Evolutionary conservation across 1,284 basidiomycete species (phyloP).

Genomic region (Naganishia liquefaciens): DNA sequence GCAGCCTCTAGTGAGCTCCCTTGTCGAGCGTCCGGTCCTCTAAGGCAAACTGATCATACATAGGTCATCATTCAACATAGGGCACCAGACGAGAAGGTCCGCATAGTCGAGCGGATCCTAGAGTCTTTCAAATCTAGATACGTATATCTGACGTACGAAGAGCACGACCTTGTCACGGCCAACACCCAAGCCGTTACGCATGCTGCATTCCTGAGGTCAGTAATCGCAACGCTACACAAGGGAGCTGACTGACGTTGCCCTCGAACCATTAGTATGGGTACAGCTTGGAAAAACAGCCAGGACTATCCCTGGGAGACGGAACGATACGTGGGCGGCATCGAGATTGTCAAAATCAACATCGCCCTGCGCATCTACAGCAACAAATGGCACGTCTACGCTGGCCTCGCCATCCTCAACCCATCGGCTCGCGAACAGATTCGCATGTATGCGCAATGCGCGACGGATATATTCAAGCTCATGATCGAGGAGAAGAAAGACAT

Average conservation of each 20-base stretch:
- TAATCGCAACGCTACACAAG: conserved; percentile 14
- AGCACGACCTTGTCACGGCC: conserved; percentile 93
- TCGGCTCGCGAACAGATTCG: conserved; percentile 86
- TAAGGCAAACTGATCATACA: conserved; percentile 10
- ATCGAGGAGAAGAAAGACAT: conserved; percentile 70
- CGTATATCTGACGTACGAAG: conserved; percentile 91
- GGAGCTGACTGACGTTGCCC: no score
- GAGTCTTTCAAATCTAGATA: conserved; percentile 79
- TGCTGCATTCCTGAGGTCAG: conserved; percentile 89
- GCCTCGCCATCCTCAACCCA: conserved; percentile 93
- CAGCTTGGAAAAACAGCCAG: conserved; percentile 79
- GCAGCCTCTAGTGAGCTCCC: conserved; percentile 75
- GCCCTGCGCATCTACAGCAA: conserved; percentile 93
- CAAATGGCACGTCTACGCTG: conserved; percentile 99
- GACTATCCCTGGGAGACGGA: conserved; percentile 92
- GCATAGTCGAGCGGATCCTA: conserved; percentile 80
- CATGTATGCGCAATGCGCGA: conserved; percentile 80
- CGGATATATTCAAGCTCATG: conserved; percentile 96
- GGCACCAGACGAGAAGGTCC: conserved; percentile 70
- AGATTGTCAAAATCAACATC: conserved; percentile 98
- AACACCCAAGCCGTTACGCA: conserved; percentile 99
- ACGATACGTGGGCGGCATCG: conserved; percentile 95
- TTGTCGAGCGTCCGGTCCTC: not conserved
- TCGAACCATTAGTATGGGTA: conserved; percentile 76
- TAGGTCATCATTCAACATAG: conserved; percentile 89